Evolutionary conservation across 164 flowering plant genomes (phyloP), one percentile per base, ranked within the genome.

Genomic region (Tetracentron sinense): DNA sequence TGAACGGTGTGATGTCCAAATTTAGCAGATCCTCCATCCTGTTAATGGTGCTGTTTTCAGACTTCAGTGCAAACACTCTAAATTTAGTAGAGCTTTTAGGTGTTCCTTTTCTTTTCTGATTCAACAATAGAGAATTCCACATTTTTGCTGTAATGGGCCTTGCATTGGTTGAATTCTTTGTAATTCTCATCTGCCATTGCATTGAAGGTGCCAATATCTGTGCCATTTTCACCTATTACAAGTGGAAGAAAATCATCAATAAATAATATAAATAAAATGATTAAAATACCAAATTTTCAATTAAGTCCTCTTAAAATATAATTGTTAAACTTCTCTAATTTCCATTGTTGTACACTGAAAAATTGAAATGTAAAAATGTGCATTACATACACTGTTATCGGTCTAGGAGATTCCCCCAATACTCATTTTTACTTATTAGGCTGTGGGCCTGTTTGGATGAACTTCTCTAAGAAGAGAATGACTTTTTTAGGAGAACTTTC

Each of bases 201-300:
- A 77, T 64, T 4, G 88, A 81, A 27, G 95, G 96, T 72, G 95
- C 94, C 79, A 85, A 72, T 60, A 87, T 86, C 72, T 89, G 96
- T 21, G 98, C 97, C 98, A 93, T 93, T 63, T 77, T 76, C 48
- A 20, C 63, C 55, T 64, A 14, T 44, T 48, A 44, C 19, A 46
- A 56, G 38, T 15, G 47, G 4, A 19, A 55, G 22, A 42, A 55
- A 47, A 64, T 20, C 20, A 33, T 33, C 4, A 10, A 27, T 12
- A 38, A 63, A 52, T 35, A 22, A 21, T 6, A 29, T 19, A 22
- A 22, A 15, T 21, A 8, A 16, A 2, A 19, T 46, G 42, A 12
- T 46, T 53, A 31, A 12, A 14, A 16, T 22, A n/a, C 10, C 15
- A n/a, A 57, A 29, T 29, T n/a, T 29, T 33, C n/a, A n/a, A n/a